Evolutionary conservation across 2,329 filamentous ascomycete species (phyloP).

Genomic region (Aureobasidium sp.): DNA sequence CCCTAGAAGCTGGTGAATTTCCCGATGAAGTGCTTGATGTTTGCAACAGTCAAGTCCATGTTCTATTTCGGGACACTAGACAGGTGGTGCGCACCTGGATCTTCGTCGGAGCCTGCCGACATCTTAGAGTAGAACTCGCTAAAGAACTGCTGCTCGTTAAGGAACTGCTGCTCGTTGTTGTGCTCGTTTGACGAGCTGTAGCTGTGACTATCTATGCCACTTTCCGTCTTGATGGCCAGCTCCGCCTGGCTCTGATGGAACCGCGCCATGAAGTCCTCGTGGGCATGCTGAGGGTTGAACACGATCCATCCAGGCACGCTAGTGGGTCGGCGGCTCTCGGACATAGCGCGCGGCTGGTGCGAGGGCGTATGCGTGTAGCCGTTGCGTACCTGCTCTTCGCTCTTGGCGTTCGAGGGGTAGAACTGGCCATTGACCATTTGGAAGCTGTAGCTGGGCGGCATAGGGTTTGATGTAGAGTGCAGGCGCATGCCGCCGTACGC

Average conservation of each 20-base stretch:
- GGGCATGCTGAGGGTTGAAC: constrained; percentile 46
- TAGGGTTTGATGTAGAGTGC: constrained; percentile 31
- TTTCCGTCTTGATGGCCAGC: constrained; percentile 48
- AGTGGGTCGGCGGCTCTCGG: constrained; percentile 20
- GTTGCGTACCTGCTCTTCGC: constrained; percentile 23
- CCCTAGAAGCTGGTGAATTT: constrained; percentile 78
- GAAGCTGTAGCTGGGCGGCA: constrained; percentile 36
- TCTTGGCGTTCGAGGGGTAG: constrained; percentile 27
- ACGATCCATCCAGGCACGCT: constrained; percentile 49
- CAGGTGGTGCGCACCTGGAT: constrained; percentile 34
- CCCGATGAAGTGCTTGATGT: constrained; percentile 75
- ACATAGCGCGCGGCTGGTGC: constrained; percentile 18
- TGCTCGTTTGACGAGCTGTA: constrained; percentile 43
- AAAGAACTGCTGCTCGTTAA: constrained; percentile 55
- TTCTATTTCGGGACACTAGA: constrained; percentile 46
- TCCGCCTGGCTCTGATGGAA: constrained; percentile 36
- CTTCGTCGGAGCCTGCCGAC: constrained; percentile 35
- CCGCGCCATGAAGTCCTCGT: constrained; percentile 46
- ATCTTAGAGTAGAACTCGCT: constrained; percentile 52
- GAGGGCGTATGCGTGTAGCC: constrained; percentile 23
- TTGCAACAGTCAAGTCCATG: constrained; percentile 66
- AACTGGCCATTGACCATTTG: constrained; percentile 32
- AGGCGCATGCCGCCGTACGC: constrained; percentile 34
- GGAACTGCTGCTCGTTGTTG: constrained; percentile 52
- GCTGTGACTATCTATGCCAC: constrained; percentile 44